Conservation (phyloP, 2,329 filamentous ascomycete species). For the Magnaporthales sp. region DNA sequence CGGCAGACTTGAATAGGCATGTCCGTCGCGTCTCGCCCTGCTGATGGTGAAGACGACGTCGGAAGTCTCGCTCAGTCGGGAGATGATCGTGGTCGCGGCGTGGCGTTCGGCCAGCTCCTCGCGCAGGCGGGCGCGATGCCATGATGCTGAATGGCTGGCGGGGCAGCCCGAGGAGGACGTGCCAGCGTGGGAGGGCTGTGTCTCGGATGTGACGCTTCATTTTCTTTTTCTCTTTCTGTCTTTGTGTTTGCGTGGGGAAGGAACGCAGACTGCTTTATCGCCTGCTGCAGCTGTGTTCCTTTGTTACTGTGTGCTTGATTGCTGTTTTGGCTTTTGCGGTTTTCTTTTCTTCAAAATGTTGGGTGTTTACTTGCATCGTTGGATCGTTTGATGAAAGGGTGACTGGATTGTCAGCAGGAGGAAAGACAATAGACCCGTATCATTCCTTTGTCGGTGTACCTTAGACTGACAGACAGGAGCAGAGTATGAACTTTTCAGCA, state of each 20-base stretch:
- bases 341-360: too few species aligned
- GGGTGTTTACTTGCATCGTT: too few species aligned
- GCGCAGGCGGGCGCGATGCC: conserved; percentile 28
- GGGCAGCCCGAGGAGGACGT: conserved; percentile 13
- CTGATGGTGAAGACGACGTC: conserved; percentile 33
- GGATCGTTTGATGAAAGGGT: too few species aligned
- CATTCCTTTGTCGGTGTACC: too few species aligned
- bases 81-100: conserved; percentile 18
- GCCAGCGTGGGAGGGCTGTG: background rate
- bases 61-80: conserved; percentile 31
- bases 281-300: too few species aligned
- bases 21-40: conserved; percentile 28
- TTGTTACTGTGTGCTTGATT: too few species aligned
- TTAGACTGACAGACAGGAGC: too few species aligned
- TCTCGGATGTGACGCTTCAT: background rate
- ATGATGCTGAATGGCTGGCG: conserved; percentile 22
- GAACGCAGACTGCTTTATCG: too few species aligned
- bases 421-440: too few species aligned
- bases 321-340: too few species aligned
- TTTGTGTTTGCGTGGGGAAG: background rate
- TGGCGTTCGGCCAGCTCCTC: conserved; percentile 30
- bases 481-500: too few species aligned
- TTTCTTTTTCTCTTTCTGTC: background rate
- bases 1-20: conserved; percentile 18
- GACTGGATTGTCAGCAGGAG: too few species aligned